Evolutionary conservation across 1,139 yeast genomes (phyloP), one percentile per base, ranked within the genome.

Genomic region (Meyerozyma sp.): DNA sequence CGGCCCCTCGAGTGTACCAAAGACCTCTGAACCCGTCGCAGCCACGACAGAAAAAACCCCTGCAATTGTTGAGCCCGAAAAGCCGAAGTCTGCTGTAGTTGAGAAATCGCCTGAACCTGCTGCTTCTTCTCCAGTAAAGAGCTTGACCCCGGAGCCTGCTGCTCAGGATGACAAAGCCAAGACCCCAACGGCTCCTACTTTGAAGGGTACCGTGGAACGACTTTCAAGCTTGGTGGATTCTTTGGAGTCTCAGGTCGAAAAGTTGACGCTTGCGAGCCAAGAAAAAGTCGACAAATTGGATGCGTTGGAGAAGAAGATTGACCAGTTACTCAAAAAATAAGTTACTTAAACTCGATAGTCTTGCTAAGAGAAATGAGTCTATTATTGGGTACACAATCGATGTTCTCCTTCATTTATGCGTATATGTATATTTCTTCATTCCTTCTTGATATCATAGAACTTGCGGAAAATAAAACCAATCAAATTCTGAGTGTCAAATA

Each of bases 151-250:
- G 3, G 34, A 30, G 14, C 34, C 34, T 14, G 14, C 34, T 14
- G 34, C 34, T 30, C 34, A 11, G 14, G 16, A 8, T 8, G 34
- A 30, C 5, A 13, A 30, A 30, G 9, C 16, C 4, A 13, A 13
- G 16, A 30, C 20, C 21, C 20, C 34, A 4, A 34, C 25, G 20
- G 74, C 77, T n/a, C 71, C 83, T 30, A 84, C 89, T 1, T 68
- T 85, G 50, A 82, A 82, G 53, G 84, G 79, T 7, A 80, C 88
- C 1, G 82, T 85, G 28, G 91, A 84, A 50, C 81, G 75, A 49
- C 69, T 85, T 45, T 78, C 84, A 4, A 48, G 64, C 1, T 63
- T 85, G 29, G 88, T 83, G 9, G 66, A 67, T 10, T 68, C 72
- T 38, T 68, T 85, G 43, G 88, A 84, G 56, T 47, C 66, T 1